Base-by-base conservation (phyloP, 331 rosid genomes). In the Quercus tomentella region DNA sequence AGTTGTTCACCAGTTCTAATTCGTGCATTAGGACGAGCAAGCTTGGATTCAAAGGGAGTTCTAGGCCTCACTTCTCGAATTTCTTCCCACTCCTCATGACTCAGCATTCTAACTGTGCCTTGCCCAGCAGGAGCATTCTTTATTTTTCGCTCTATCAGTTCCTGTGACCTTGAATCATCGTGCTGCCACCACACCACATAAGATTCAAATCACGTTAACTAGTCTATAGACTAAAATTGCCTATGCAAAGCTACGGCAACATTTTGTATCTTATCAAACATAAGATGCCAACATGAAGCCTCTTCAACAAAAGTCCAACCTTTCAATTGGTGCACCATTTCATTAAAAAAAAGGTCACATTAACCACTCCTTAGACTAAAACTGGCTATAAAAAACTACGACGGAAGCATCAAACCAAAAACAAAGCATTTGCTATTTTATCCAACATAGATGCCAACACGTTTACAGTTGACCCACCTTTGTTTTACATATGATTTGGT, bases 21-120 rank as follows among this genome's bases (percentile, higher is more conserved):
- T 70, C 77, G 87, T 17, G 98, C 96, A 87, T 92, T 91, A 26
- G 96, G 94, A 33, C 97, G 94, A 10, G 97, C 89, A 54, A 92
- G 89, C 81, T 83, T 90, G 75, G 99, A 95, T 84, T 95, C 99
- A 84, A 90, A 95, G 0, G 94, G 97, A 66, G 99, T 95, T 78
- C 97, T 87, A 0, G 97, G 99, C 69, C 94, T 83, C 80, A 89
- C 84, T 77, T 89, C 99, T 72, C 86, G 92, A 85, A 87, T 14
- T 79, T 85, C 80, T n/a, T 93, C 96, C 97, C 97, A 95, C 86
- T 95, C 97, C 83, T 95, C 93, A 57, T 79, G 88, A 37, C 79
- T 85, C 51, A 95, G 91, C 99, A 92, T 95, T 90, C 98, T 86
- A 55, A 95, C 93, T 0, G 88, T 76, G 45, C 97, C 97, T 82